Conservation (phyloP, 495 filamentous ascomycete species). For the Aspergillus mulundensis region DNA sequence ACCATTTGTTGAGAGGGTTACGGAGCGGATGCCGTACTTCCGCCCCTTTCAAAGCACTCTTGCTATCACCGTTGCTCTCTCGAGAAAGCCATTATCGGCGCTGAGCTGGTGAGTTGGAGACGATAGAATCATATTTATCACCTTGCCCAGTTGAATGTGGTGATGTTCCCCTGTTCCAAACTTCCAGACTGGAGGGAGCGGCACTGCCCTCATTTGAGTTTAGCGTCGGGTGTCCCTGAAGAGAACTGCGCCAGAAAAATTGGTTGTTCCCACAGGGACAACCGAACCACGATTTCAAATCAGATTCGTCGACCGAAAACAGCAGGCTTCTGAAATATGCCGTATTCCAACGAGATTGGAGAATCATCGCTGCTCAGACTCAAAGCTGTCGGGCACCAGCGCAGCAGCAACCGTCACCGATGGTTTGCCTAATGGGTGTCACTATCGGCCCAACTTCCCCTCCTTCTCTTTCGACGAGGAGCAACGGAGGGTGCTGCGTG, state of each 20-base stretch:
- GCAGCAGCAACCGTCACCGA: constrained; percentile 12
- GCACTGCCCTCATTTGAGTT: not conserved
- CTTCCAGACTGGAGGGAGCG: not conserved
- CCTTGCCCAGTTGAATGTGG: not conserved
- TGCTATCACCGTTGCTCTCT: not conserved
- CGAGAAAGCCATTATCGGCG: not conserved
- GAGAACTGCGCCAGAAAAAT: not conserved
- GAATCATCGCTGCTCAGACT: not conserved
- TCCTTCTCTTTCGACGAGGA: not conserved
- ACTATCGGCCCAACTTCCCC: constrained; percentile 1
- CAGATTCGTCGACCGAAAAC: not conserved
- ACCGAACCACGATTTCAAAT: not conserved
- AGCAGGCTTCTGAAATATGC: not conserved
- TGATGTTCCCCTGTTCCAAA: constrained; percentile 14
- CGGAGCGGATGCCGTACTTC: not conserved
- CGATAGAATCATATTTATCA: not conserved
- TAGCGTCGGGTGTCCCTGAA: constrained; percentile 11
- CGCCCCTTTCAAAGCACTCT: not conserved
- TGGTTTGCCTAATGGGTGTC: constrained; percentile 5
- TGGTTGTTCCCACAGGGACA: not conserved
- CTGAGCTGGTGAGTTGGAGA: not conserved
- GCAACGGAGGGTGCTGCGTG: not conserved
- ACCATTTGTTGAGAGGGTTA: not conserved
- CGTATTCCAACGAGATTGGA: not conserved
- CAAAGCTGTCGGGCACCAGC: constrained; percentile 23